phyloP scores from a whole-genome alignment of 257 asterid genomes.

The Plectranthus barbatus region DNA sequence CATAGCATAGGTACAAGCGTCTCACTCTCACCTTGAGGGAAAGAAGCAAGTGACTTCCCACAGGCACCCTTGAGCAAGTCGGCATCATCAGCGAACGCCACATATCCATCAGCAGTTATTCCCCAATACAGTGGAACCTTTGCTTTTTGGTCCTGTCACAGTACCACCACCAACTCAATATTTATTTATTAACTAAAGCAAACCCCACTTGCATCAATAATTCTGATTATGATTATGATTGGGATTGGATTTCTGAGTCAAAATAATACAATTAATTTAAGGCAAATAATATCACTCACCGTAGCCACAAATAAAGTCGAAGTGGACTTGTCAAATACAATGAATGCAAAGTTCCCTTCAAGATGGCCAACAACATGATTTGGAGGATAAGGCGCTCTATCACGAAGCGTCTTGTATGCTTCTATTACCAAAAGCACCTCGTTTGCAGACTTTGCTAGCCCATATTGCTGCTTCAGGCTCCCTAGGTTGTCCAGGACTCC shows the following conservation, averaged over 20 bases:
- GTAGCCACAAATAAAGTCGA: constrained; percentile 90
- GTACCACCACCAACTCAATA: constrained; percentile 28
- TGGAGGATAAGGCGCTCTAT: constrained; percentile 97
- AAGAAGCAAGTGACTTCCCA: constrained; percentile 99
- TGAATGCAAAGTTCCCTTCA: constrained; percentile 77
- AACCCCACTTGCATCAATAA: constrained; percentile 1
- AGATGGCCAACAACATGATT: constrained; percentile 95
- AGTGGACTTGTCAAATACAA: constrained; percentile 80
- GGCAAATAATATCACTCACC: too few species aligned
- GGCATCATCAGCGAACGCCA: constrained; percentile 89
- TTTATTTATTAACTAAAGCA: constrained; percentile 1
- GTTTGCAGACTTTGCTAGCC: constrained; percentile 80
- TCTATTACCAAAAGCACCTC: constrained; percentile 92
- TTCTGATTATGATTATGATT: too few species aligned
- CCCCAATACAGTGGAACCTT: constrained; percentile 99
- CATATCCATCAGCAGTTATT: constrained; percentile 97
- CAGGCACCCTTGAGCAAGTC: constrained; percentile 96
- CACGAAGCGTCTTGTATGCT: constrained; percentile 94
- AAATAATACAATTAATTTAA: neutral
- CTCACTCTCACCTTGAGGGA: constrained; percentile 92
- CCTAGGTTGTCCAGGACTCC: constrained; percentile 91
- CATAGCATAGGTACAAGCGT: neutral
- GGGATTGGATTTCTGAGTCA: neutral
- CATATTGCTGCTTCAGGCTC: constrained; percentile 85
- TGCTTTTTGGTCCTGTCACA: constrained; percentile 77